Percentiles rank a stretch among this genome's conserved stretches.
Conservation (phyloP, 139 green algal genomes). For the Micromonas commoda region DNA sequence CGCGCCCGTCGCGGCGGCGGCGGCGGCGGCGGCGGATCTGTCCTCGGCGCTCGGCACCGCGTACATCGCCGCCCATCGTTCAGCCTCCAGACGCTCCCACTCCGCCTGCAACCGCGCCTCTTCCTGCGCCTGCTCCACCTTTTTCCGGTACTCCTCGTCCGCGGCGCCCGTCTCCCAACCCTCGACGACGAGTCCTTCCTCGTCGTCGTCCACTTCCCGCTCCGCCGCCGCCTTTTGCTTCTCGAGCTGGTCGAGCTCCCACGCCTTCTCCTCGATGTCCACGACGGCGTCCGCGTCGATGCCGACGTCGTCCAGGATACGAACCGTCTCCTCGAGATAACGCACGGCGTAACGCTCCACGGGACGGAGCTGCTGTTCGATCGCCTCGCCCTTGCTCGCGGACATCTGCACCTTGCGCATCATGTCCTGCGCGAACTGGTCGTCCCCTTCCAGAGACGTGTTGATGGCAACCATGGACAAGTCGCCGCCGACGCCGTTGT, state of each 20-base stretch:
- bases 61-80: background rate
- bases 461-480: conserved; percentile 5
- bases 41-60: too few relatives aligned
- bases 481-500: conserved; percentile 31
- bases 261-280: conserved; percentile 45
- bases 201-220: conserved; percentile 4
- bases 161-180: background rate
- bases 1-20: too few relatives aligned
- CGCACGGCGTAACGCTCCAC: conserved; percentile 59
- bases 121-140: background rate
- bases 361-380: conserved; percentile 41
- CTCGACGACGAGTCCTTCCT: conserved; percentile 23
- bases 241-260: conserved; percentile 58
- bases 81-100: background rate
- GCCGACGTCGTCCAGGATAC: conserved; percentile 22
- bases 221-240: conserved; percentile 15
- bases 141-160: background rate
- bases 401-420: conserved; percentile 29
- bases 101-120: background rate
- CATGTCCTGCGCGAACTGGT: conserved; percentile 44
- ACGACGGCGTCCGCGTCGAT: background rate
- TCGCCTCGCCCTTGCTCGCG: conserved; percentile 26
- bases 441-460: conserved; percentile 36
- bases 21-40: too few relatives aligned
- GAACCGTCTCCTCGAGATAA: conserved; percentile 40